Conservation (phyloP, 1,284 basidiomycete genomes). For the Gymnopus androsaceus region DNA sequence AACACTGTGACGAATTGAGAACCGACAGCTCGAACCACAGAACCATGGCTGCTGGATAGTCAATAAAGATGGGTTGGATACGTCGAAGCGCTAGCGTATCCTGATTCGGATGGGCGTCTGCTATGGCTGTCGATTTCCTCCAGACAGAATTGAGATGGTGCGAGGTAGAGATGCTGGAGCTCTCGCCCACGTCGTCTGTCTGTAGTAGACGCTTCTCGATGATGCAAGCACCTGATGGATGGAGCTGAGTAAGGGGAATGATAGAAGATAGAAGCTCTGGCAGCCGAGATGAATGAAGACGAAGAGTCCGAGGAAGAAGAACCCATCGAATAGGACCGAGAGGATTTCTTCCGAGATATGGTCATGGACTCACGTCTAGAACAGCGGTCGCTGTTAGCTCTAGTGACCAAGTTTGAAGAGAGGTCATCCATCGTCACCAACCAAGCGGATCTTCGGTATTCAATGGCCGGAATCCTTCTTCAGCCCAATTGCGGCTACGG, state of each 20-base stretch:
- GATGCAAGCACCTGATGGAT: background rate
- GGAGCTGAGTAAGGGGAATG: background rate
- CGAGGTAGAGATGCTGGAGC: background rate
- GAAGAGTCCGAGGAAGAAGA: too few species aligned
- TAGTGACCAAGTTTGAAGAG: too few species aligned
- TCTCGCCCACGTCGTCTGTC: background rate
- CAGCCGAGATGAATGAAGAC: too few species aligned
- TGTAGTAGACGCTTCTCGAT: background rate
- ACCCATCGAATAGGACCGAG: too few species aligned
- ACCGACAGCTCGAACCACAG: background rate
- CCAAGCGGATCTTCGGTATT: too few species aligned
- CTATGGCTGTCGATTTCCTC: background rate
- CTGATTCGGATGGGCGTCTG: background rate
- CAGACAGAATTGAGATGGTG: background rate
- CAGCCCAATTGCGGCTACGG: too few species aligned
- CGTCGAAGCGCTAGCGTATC: background rate
- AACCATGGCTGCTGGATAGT: background rate
- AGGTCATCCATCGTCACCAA: too few species aligned
- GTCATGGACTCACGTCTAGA: too few species aligned
- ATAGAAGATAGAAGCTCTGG: too few species aligned
- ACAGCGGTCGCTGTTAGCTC: too few species aligned
- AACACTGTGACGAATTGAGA: slow-evolving; percentile 4
- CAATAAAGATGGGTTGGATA: background rate
- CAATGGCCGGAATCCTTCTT: too few species aligned
- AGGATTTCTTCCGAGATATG: too few species aligned